Percentiles rank a stretch among this genome's conserved stretches.
Conservation (phyloP, 805 yeast species). For the Scheffersomyces spartinae region DNA sequence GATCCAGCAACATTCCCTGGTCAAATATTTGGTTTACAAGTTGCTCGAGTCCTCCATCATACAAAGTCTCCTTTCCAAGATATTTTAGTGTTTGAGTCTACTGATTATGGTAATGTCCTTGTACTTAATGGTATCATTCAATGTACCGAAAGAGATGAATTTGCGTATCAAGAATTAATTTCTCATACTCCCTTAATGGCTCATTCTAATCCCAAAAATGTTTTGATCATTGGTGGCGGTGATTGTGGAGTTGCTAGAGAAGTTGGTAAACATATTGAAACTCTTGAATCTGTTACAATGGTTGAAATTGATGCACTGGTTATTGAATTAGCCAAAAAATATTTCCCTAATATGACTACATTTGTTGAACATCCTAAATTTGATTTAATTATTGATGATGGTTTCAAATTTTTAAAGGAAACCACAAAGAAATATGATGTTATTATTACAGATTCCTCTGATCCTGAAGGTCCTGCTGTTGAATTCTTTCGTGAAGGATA, state of each 20-base stretch:
- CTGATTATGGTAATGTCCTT: conserved; percentile 74
- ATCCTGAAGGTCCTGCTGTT: conserved; percentile 94
- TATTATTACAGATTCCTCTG: conserved; percentile 85
- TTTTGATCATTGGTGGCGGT: conserved; percentile 89
- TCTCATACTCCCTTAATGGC: conserved; percentile 72
- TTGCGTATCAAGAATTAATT: conserved; percentile 89
- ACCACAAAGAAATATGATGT: conserved; percentile 54
- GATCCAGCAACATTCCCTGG: conserved; percentile 74
- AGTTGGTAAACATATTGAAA: conserved; percentile 58
- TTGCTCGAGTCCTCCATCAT: conserved; percentile 53
- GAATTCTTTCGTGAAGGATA: conserved; percentile 72
- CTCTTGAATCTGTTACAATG: conserved; percentile 53
- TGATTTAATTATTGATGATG: conserved; percentile 62
- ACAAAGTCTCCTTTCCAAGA: conserved; percentile 69
- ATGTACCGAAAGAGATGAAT: conserved; percentile 87
- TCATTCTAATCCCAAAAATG: conserved; percentile 64
- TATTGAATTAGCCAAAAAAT: conserved; percentile 57
- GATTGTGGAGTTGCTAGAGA: conserved; percentile 93
- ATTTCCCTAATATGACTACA: conserved; percentile 66
- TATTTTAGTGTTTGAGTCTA: conserved; percentile 64
- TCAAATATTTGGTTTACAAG: conserved; percentile 63
- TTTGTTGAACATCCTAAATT: conserved; percentile 56
- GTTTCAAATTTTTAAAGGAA: conserved; percentile 59
- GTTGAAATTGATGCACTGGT: conserved; percentile 89
- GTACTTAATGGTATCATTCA: conserved; percentile 87